A percentile compares a stretch with the other conserved stretches of the same genome.
phyloP scores from a whole-genome alignment of 1,284 basidiomycete genomes.

The Testicularia cyperi region DNA sequence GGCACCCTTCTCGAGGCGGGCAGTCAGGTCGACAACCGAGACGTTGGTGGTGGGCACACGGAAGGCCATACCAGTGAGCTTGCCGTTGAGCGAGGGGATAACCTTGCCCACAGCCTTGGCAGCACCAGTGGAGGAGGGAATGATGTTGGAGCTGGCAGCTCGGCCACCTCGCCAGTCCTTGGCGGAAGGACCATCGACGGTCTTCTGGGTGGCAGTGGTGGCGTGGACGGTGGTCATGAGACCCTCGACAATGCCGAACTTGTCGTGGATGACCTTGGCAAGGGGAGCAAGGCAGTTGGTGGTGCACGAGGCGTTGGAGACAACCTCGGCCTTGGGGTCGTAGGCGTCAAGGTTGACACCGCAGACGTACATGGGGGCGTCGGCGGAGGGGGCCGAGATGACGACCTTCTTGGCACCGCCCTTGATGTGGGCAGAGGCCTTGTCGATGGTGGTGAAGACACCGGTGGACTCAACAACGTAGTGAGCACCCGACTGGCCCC shows the following conservation, averaged over 20 bases:
- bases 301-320: constrained; percentile 99
- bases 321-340: constrained; percentile 82
- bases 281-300: constrained; percentile 95
- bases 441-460: constrained; percentile 93
- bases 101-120: constrained; percentile 99
- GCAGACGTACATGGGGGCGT: constrained; percentile 82
- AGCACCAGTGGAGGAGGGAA: constrained; percentile 97
- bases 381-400: constrained; percentile 97
- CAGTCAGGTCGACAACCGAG: constrained; percentile 96
- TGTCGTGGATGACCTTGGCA: constrained; percentile 97
- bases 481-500: constrained; percentile 78
- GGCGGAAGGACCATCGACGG: constrained; percentile 75
- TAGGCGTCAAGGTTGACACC: constrained; percentile 97
- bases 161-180: constrained; percentile 81
- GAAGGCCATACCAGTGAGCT: constrained; percentile 91
- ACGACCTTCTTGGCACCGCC: constrained; percentile 99
- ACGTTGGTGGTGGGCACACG: constrained; percentile 96
- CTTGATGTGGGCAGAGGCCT: constrained; percentile 90
- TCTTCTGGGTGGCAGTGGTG: constrained; percentile 89
- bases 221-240: constrained; percentile 98
- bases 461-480: constrained; percentile 98
- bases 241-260: constrained; percentile 62
- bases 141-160: constrained; percentile 96
- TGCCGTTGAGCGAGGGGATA: constrained; percentile 94
- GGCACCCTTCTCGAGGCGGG: constrained; percentile 78